Base-by-base conservation (phyloP, 2,329 filamentous ascomycete genomes). In the Ophiostoma piceae region DNA sequence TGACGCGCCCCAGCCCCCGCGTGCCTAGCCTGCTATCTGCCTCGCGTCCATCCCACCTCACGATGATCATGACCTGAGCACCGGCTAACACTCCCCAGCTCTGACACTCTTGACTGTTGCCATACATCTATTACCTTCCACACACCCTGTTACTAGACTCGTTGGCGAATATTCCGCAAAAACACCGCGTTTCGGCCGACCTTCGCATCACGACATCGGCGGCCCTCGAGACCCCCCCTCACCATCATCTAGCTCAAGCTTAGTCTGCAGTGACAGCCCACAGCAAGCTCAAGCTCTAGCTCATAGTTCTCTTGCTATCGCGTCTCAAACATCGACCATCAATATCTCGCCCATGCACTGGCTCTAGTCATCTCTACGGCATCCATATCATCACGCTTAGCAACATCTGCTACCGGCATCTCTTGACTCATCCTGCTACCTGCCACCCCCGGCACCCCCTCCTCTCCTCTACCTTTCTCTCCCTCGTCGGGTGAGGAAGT, bases 401-500 rank as follows among this genome's bases (percentile, higher is more conserved):
- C 57, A 14, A 19, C 16, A 32, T n/a, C 62, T 41, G 16, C 32
- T n/a, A 35, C 11, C 62, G 6, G 7, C 11, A 39, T 12, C 62
- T 65, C 32, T 26, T 32, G 22, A 16, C 26, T 62, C 64, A 65
- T 51, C 35, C 57, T 9, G 68, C 43, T 57, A 41, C 37, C 37
- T 35, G 35, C 26, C 32, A 26, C 51, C 54, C 16, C 11, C 66
- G 26, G 57, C 26, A 19, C 43, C 54, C 41, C 29, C 47, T 47
- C 62, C n/a, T 22, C 32, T 19, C 22, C 69, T 35, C 57, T 60
- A 37, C 60, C 35, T 69, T 69, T 68, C 71, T 70, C 68, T 69
- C 71, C 68, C 69, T 70, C 68, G 62, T 70, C 69, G 73, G 72
- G 69, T 72, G 73, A 74, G 73, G 73, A 74, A 73, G 73, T 72